Evolutionary conservation across 2,329 filamentous ascomycete genomes (phyloP), one percentile per base, ranked within the genome.

Genomic region (Hypocrella siamensis): DNA sequence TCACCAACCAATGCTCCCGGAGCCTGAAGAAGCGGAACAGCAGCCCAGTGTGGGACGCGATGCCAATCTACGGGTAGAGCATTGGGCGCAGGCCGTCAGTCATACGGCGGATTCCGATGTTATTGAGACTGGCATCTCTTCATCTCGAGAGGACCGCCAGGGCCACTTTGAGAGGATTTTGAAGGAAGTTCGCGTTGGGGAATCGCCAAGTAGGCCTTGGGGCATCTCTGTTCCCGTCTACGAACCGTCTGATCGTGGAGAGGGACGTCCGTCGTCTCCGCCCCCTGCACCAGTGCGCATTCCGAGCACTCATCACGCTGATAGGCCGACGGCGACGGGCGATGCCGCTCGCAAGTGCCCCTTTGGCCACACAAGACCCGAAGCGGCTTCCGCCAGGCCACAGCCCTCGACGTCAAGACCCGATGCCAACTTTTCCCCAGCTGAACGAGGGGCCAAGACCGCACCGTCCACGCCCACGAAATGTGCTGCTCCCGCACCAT

Each of bases 151-250:
- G 3, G 69, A 75, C 28, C 69, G 84, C 35, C 65, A 75, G 40
- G 67, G 75, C 35, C 80, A 77, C 46, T 94, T 93, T 49, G 84
- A 93, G 42, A 71, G 86, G 28, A 76, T 81, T 0, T 54, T 96
- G 32, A 83, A 88, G 48, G 88, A 94, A 44, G 72, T 96, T 8
- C 70, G 88, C n/a, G 75, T 96, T 16, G 88, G 88, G 27, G 88
- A 96, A 54, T 93, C 83, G 11, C 88, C 88, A 5, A 93, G 81
- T 52, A 69, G 88, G 28, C 88, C 88, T 11, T 94, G 86, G 86
- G 86, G 86, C 5, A 93, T 94, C 32, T 72, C 74, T 5, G 77
- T 94, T 0, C 86, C 86, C 3, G 53, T 71, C 24, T 61, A 67
- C 39, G 60, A 67, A 31, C 40, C 50, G 5, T 45, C 51, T 15